Percentiles rank a stretch among this genome's conserved stretches.
These are phyloP conservation scores for Astrephomene gubernaculifera DNA, from an alignment of 139 green algal genomes.

Conservation along the genomic window DNA sequence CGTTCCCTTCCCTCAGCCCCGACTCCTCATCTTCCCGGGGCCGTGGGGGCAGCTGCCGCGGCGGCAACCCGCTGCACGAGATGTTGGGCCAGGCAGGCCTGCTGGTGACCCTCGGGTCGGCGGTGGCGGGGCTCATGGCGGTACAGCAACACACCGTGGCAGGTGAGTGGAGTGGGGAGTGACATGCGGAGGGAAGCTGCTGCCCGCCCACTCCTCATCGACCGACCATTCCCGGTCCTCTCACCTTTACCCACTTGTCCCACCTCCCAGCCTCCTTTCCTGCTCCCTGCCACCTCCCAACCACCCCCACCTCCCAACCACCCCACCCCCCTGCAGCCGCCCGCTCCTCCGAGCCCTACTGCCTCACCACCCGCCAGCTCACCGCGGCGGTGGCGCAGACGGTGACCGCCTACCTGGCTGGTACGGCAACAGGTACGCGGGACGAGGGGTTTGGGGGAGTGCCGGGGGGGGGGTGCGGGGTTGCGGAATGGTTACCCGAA, in stretches of 20 bases:
- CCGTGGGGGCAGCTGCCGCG: neutral
- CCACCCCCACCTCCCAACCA: too few relatives aligned
- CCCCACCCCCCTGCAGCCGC: too few relatives aligned
- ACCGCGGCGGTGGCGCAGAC: neutral
- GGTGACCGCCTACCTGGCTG: constrained; percentile 15
- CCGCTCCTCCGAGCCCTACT: neutral
- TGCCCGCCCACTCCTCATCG: neutral
- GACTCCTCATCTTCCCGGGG: neutral
- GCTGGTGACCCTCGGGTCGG: neutral
- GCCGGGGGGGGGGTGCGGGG: too few relatives aligned
- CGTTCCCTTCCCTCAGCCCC: neutral
- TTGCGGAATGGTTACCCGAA: too few relatives aligned
- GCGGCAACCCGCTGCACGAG: neutral
- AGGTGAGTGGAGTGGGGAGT: neutral
- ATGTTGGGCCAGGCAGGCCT: neutral
- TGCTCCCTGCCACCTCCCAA: too few relatives aligned
- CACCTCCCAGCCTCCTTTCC: too few relatives aligned
- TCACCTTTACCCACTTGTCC: too few relatives aligned
- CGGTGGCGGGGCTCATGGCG: neutral
- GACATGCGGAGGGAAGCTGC: neutral
- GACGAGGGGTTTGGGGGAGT: too few relatives aligned
- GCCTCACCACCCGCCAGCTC: neutral
- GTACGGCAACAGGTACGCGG: constrained; percentile 4
- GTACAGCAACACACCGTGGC: neutral
- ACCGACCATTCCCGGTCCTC: too few relatives aligned